Evolutionary conservation across 2,329 filamentous ascomycete genomes (phyloP).

Genomic region (Penicillium decumbens): DNA sequence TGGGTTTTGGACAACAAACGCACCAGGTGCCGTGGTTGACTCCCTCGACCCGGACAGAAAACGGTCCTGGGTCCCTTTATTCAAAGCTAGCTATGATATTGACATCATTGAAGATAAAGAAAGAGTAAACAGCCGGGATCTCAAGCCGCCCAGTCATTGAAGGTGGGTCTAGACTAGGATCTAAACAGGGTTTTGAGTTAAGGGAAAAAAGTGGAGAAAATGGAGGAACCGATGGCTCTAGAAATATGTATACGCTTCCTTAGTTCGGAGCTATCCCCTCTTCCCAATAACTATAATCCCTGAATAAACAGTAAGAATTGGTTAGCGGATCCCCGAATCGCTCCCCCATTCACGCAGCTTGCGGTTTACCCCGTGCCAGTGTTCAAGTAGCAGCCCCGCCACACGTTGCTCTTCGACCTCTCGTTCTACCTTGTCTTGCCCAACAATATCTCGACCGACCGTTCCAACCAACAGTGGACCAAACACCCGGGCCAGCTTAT

Average conservation of each 20-base stretch:
- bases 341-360: conserved; percentile 20
- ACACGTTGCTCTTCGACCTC: conserved; percentile 30
- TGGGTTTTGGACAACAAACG: conserved; percentile 1
- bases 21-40: not conserved
- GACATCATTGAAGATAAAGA: not conserved
- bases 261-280: not conserved
- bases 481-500: conserved; percentile 31
- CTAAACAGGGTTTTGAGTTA: conserved; percentile 12
- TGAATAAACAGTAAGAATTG: not conserved
- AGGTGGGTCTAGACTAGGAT: not conserved
- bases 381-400: conserved; percentile 31
- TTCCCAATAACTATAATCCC: not conserved
- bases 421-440: conserved; percentile 16
- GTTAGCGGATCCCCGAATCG: not conserved
- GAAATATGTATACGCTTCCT: not conserved
- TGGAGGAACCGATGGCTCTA: not conserved
- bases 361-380: conserved; percentile 35
- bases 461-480: conserved; percentile 31
- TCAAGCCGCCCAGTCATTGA: conserved; percentile 15
- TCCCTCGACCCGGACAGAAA: not conserved
- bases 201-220: too few relatives aligned
- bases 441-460: conserved; percentile 7
- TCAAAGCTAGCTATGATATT: not conserved
- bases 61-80: not conserved
- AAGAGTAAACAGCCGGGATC: conserved; percentile 9